Percentiles rank a stretch among this genome's conserved stretches.
These are phyloP conservation scores for Hanseniaspora pseudoguilliermondii DNA, from an alignment of 805 yeast genomes.

Conservation along the genomic window DNA sequence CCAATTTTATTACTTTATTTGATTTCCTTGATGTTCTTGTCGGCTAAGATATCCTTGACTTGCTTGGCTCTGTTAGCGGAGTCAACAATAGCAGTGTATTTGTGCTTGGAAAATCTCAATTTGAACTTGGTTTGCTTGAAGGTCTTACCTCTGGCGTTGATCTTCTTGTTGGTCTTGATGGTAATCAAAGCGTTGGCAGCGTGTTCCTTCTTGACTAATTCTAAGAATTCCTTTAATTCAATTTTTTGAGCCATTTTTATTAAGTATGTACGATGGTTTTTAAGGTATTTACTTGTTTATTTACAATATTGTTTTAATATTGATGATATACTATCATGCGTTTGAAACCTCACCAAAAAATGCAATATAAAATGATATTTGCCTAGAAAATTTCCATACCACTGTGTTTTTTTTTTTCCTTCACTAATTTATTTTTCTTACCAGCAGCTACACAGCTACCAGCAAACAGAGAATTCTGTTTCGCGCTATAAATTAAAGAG, in stretches of 20 bases:
- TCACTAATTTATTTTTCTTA: neutral
- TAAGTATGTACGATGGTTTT: slow-evolving; percentile 9
- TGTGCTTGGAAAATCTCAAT: slow-evolving; percentile 90
- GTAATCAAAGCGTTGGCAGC: slow-evolving; percentile 87
- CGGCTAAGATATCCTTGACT: slow-evolving; percentile 94
- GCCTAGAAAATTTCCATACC: too few species aligned
- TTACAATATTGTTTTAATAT: neutral
- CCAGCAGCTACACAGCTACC: neutral
- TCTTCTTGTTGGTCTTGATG: slow-evolving; percentile 82
- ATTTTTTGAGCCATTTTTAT: slow-evolving; percentile 47
- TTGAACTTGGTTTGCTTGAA: slow-evolving; percentile 96
- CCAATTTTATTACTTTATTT: slow-evolving; percentile 17
- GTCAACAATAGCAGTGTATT: slow-evolving; percentile 89
- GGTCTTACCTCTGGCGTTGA: slow-evolving; percentile 68
- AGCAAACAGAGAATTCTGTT: too few species aligned
- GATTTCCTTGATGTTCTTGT: slow-evolving; percentile 55
- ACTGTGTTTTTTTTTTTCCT: neutral
- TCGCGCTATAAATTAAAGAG: too few species aligned
- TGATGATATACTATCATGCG: neutral
- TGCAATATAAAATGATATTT: too few species aligned
- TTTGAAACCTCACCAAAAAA: too few species aligned
- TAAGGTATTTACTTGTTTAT: neutral
- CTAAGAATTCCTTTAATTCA: slow-evolving; percentile 95
- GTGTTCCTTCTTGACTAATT: slow-evolving; percentile 69
- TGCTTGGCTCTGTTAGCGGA: slow-evolving; percentile 96